These are phyloP conservation scores for Clarkia xantiana DNA, from an alignment of 345 rosid species.

Conservation along the genomic window DNA sequence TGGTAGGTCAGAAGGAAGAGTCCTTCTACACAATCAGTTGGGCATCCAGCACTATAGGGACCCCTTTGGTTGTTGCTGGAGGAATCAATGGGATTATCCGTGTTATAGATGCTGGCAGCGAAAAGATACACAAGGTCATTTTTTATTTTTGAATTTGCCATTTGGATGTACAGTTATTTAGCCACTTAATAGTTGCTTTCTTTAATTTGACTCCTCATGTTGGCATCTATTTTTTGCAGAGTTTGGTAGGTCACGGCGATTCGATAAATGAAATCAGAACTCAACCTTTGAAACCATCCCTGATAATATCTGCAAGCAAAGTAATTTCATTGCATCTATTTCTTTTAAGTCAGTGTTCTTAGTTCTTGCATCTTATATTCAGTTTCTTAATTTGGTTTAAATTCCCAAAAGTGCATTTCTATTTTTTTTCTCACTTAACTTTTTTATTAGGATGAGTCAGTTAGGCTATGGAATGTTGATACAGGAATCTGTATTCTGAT, in stretches of 20 bases:
- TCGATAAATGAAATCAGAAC: constrained; percentile 92
- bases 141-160: neutral
- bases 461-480: constrained; percentile 90
- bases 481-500: constrained; percentile 90
- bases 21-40: constrained; percentile 88
- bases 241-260: constrained; percentile 97
- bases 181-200: neutral
- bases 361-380: neutral
- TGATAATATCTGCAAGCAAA: constrained; percentile 90
- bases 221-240: constrained; percentile 27
- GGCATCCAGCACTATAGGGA: constrained; percentile 61
- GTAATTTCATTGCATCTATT: constrained; percentile 18
- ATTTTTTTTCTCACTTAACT: neutral
- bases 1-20: constrained; percentile 88
- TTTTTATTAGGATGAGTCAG: constrained; percentile 73
- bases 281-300: constrained; percentile 79
- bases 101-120: constrained; percentile 63
- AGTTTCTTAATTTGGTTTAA: constrained; percentile 5
- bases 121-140: constrained; percentile 61
- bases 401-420: neutral
- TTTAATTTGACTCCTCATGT: neutral
- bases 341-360: neutral
- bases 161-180: neutral
- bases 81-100: constrained; percentile 91
- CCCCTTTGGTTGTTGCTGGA: constrained; percentile 66